These are phyloP conservation scores for Erodium trifolium DNA, from an alignment of 441 rosid genomes.

Conservation along the genomic window DNA sequence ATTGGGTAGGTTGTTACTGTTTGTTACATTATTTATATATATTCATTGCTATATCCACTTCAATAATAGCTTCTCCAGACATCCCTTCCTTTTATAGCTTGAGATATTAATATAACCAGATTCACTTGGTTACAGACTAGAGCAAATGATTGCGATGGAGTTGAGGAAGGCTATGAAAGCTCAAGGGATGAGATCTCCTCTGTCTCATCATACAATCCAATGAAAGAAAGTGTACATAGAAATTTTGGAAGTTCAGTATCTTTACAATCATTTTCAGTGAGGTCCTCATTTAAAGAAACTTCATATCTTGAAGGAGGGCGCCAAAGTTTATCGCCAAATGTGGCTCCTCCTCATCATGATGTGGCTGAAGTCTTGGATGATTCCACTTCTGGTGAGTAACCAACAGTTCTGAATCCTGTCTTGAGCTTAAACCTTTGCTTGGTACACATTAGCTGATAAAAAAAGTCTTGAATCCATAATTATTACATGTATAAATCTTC, in stretches of 20 bases:
- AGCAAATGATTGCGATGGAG: constrained; percentile 67
- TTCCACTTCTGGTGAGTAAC: constrained; percentile 40
- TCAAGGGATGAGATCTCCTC: constrained; percentile 86
- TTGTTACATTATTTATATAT: constrained; percentile 9
- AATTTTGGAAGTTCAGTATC: constrained; percentile 75
- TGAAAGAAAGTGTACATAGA: constrained; percentile 51
- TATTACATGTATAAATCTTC: constrained; percentile 12
- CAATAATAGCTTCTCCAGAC: constrained; percentile 5
- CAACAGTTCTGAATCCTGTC: neutral
- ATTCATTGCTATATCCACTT: constrained; percentile 2
- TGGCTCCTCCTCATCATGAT: constrained; percentile 46
- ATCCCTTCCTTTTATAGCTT: constrained; percentile 2
- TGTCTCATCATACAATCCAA: constrained; percentile 64
- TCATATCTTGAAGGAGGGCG: constrained; percentile 45
- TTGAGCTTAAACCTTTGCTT: too few species aligned
- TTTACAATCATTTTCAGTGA: constrained; percentile 54
- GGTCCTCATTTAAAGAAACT: constrained; percentile 58
- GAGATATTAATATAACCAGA: constrained; percentile 5
- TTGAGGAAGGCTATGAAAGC: constrained; percentile 87
- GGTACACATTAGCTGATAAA: too few species aligned
- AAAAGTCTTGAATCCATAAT: neutral
- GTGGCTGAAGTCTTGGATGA: constrained; percentile 64
- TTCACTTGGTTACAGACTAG: constrained; percentile 38
- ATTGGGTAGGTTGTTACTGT: constrained; percentile 63
- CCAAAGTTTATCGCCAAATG: constrained; percentile 54